phyloP scores from a whole-genome alignment of 768 basidiomycete genomes.

The Termitomyces sp. region DNA sequence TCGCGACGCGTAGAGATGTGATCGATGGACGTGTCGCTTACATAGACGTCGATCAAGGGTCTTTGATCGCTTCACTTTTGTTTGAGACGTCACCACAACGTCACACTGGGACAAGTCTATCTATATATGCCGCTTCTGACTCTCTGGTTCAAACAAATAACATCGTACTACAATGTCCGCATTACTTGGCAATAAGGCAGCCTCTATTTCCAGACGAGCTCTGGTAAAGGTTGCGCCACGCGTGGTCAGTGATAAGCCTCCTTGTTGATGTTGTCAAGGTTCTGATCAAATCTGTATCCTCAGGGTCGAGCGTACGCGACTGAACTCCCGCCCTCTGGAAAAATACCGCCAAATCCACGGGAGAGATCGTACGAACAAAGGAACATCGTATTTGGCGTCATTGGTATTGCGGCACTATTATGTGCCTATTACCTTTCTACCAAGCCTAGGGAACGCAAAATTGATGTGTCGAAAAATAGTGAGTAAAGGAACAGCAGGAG shows the following conservation, averaged over 20 bases:
- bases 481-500: not conserved
- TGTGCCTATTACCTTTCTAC: slow-evolving; percentile 1
- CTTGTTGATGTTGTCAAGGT: not conserved
- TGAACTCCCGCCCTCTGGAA: slow-evolving; percentile 1
- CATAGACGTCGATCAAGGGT: no score
- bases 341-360: slow-evolving; percentile 1
- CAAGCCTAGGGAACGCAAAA: not conserved
- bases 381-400: not conserved
- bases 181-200: not conserved
- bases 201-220: not conserved
- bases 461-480: not conserved
- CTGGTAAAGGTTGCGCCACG: not conserved
- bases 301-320: not conserved
- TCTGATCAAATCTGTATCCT: not conserved
- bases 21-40: no score
- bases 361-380: not conserved
- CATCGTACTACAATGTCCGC: not conserved
- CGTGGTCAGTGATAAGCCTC: not conserved
- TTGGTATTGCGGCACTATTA: not conserved
- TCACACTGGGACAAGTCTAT: not conserved
- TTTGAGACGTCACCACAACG: not conserved
- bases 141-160: not conserved
- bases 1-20: no score
- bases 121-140: no score
- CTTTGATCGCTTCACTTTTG: no score